phyloP scores from a whole-genome alignment of 2,329 filamentous ascomycete species.

The Colletotrichum trifolii region DNA sequence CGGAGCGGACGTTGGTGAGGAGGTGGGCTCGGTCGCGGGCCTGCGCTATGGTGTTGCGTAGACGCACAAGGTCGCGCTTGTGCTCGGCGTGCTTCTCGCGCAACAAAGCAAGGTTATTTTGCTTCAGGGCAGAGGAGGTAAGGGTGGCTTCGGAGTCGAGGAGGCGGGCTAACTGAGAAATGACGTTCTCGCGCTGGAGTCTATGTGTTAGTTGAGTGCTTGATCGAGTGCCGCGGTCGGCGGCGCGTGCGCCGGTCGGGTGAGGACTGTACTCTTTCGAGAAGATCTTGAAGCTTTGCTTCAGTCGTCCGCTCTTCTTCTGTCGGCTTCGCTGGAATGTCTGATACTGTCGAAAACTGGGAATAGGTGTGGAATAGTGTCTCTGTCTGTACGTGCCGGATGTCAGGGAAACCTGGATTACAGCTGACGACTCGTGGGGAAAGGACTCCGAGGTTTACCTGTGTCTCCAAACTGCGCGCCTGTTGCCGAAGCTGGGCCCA shows the following conservation, averaged over 20 bases:
- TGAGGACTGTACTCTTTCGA: slow-evolving; percentile 75
- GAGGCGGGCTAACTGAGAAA: slow-evolving; percentile 85
- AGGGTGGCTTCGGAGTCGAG: slow-evolving; percentile 92
- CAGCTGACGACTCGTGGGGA: background rate
- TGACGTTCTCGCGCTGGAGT: slow-evolving; percentile 79
- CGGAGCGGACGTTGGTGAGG: slow-evolving; percentile 87
- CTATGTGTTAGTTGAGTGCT: slow-evolving; percentile 11
- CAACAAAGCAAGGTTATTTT: slow-evolving; percentile 92
- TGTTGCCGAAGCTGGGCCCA: slow-evolving; percentile 97
- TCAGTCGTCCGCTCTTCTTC: slow-evolving; percentile 87
- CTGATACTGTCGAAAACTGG: slow-evolving; percentile 84
- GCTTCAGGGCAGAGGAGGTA: slow-evolving; percentile 92
- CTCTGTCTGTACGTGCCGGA: slow-evolving; percentile 74
- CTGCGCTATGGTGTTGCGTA: slow-evolving; percentile 78
- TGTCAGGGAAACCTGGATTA: slow-evolving; percentile 30
- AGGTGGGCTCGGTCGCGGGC: slow-evolving; percentile 90
- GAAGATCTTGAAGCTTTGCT: slow-evolving; percentile 82
- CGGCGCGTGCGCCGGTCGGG: background rate
- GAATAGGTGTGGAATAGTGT: slow-evolving; percentile 86
- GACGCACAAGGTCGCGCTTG: slow-evolving; percentile 80
- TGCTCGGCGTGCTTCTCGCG: slow-evolving; percentile 91
- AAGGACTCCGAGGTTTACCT: slow-evolving; percentile 67
- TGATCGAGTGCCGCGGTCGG: background rate
- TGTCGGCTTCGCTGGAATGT: slow-evolving; percentile 83
- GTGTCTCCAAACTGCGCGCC: slow-evolving; percentile 86